phyloP scores from a whole-genome alignment of 495 filamentous ascomycete species.

The Parachaetomium inaequale region DNA sequence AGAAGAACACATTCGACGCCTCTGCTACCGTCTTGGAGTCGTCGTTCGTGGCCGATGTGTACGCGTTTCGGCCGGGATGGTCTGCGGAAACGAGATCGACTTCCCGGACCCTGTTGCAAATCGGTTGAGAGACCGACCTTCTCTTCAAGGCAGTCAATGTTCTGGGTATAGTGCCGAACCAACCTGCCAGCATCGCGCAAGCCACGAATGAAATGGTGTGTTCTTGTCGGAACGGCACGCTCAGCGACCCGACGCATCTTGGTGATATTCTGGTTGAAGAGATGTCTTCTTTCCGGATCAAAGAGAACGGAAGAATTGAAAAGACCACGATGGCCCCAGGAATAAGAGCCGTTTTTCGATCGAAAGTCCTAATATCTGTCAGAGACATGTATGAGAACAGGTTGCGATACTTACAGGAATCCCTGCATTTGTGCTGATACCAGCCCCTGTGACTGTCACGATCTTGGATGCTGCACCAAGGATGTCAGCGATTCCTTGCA shows the following conservation, averaged over 20 bases:
- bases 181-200: constrained; percentile 15
- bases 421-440: constrained; percentile 16
- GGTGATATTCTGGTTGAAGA: constrained; percentile 17
- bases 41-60: too few species aligned
- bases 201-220: constrained; percentile 10
- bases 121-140: constrained; percentile 21
- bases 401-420: constrained; percentile 18
- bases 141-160: constrained; percentile 20
- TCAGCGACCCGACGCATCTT: constrained; percentile 15
- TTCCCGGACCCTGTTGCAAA: constrained; percentile 10
- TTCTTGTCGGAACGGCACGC: constrained; percentile 12
- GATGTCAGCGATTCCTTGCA: constrained; percentile 15
- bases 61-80: too few species aligned
- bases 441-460: too few species aligned
- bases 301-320: constrained; percentile 19
- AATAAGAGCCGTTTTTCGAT: constrained; percentile 15
- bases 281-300: constrained; percentile 12
- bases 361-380: constrained; percentile 15
- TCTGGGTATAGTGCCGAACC: constrained; percentile 23
- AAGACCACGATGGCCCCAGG: constrained; percentile 10
- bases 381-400: constrained; percentile 9
- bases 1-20: too few species aligned
- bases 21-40: too few species aligned
- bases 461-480: too few species aligned
- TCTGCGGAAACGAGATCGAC: too few species aligned